Conservation (phyloP, 352 stramenopile genomes). For the Globisporangium recalcitrans region DNA sequence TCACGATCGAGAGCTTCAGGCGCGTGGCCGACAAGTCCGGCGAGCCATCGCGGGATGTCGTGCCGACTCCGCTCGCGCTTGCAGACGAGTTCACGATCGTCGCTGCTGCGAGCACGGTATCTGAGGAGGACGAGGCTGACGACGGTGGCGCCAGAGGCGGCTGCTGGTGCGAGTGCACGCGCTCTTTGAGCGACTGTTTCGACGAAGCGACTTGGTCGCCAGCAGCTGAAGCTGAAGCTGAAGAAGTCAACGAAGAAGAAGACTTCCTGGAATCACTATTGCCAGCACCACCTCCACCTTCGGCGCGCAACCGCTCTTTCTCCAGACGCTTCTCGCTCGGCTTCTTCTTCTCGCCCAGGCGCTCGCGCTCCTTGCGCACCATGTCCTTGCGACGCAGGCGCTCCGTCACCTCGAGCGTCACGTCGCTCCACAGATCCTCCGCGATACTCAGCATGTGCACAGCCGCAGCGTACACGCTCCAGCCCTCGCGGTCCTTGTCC, state of each 20-base stretch:
- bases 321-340: slow-evolving; percentile 24
- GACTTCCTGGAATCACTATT: slow-evolving; percentile 29
- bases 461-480: slow-evolving; percentile 76
- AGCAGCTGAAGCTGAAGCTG: too few relatives aligned
- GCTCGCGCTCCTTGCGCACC: slow-evolving; percentile 63
- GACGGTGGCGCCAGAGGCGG: background rate
- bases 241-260: slow-evolving; percentile 1
- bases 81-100: slow-evolving; percentile 1
- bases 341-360: slow-evolving; percentile 57
- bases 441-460: slow-evolving; percentile 63
- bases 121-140: background rate
- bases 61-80: background rate
- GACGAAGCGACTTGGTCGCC: background rate
- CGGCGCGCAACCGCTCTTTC: slow-evolving; percentile 21
- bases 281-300: background rate
- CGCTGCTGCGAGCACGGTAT: slow-evolving; percentile 7
- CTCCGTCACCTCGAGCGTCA: slow-evolving; percentile 76
- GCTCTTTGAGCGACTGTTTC: slow-evolving; percentile 4
- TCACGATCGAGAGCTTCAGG: slow-evolving; percentile 65
- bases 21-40: slow-evolving; percentile 40
- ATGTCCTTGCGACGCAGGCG: slow-evolving; percentile 63
- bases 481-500: slow-evolving; percentile 77
- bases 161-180: background rate
- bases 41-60: slow-evolving; percentile 10
- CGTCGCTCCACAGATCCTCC: slow-evolving; percentile 76